phyloP scores from a whole-genome alignment of 208 protist species.

The Trypanosomatidae sp. region DNA sequence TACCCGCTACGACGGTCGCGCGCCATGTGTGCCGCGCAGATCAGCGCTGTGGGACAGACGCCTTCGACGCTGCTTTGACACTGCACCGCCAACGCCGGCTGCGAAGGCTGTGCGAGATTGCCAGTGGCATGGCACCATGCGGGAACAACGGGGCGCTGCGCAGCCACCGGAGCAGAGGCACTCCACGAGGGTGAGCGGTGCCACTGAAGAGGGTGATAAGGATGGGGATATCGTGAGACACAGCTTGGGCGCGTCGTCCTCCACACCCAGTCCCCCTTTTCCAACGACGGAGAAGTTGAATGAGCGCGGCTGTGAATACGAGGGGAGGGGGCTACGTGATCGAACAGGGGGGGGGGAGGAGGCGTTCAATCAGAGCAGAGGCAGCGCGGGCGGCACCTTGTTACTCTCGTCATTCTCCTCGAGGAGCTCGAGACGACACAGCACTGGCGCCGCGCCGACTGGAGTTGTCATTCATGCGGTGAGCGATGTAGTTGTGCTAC shows the following conservation, averaged over 20 bases:
- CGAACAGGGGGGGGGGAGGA: background rate
- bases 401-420: background rate
- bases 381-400: background rate
- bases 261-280: background rate
- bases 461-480: background rate
- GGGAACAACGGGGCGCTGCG: background rate
- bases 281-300: conserved; percentile 20
- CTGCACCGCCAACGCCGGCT: conserved; percentile 12
- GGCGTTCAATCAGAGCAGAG: background rate
- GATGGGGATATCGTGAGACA: background rate
- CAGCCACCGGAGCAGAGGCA: background rate
- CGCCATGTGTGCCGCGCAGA: conserved; percentile 35
- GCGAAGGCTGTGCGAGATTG: conserved; percentile 5
- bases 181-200: background rate
- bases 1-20: conserved; percentile 28
- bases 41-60: conserved; percentile 14
- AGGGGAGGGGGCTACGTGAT: conserved; percentile 24
- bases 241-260: background rate
- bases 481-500: background rate
- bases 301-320: conserved; percentile 24
- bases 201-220: background rate
- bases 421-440: background rate
- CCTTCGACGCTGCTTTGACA: conserved; percentile 8
- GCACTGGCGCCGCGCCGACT: background rate
- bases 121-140: background rate